A percentile compares a stretch with the other conserved stretches of the same genome.
Conservation (phyloP, 179 eudicot genomes). For the Drosera spatulata region DNA sequence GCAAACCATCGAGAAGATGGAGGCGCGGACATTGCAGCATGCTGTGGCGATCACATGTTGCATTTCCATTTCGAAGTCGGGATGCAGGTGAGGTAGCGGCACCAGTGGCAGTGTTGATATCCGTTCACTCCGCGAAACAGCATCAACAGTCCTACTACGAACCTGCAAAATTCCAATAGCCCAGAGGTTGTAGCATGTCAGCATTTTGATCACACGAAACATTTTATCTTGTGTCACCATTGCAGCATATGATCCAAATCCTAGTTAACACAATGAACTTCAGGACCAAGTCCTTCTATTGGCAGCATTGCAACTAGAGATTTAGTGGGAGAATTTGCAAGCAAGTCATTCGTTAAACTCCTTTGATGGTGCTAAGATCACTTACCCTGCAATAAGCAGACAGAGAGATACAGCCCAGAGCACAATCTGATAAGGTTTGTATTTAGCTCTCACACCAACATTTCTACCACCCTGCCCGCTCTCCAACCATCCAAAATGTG, state of each 20-base stretch:
- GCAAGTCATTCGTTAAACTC: too few relatives aligned
- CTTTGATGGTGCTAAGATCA: not conserved
- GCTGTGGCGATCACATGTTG: not conserved
- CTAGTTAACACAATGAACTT: too few relatives aligned
- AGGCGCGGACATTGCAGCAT: too few relatives aligned
- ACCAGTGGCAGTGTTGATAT: constrained; percentile 8
- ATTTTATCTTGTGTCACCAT: too few relatives aligned
- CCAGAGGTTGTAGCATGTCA: not conserved
- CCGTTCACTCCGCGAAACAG: constrained; percentile 8
- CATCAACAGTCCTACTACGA: constrained; percentile 19
- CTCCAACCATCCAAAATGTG: constrained; percentile 37
- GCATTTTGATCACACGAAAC: too few relatives aligned
- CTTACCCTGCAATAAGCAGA: constrained; percentile 38
- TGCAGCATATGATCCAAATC: too few relatives aligned
- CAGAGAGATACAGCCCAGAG: constrained; percentile 31
- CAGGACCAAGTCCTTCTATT: too few relatives aligned
- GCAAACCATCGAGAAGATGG: too few relatives aligned
- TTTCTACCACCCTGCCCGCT: too few relatives aligned
- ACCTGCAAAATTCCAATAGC: constrained; percentile 8
- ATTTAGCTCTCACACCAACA: constrained; percentile 31
- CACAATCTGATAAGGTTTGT: constrained; percentile 36
- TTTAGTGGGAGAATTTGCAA: too few relatives aligned
- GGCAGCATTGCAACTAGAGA: too few relatives aligned
- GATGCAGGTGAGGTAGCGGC: constrained; percentile 10
- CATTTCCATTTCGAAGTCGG: constrained; percentile 13